Base-by-base conservation (phyloP, 1,284 basidiomycete species). In the Coniophora puteana region DNA sequence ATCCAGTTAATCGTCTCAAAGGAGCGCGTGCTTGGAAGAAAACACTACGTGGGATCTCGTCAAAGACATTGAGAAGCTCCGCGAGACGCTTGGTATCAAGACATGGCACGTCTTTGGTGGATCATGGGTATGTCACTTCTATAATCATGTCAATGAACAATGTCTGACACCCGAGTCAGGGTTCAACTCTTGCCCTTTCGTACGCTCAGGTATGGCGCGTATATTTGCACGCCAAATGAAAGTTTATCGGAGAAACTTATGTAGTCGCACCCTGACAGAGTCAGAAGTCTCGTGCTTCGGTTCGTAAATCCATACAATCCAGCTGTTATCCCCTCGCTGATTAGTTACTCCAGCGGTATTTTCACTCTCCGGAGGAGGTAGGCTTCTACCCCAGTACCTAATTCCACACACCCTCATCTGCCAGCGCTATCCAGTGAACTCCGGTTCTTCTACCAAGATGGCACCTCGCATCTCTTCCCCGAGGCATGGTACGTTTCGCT, bases 1-100 rank as follows among this genome's bases (percentile, higher is more conserved):
- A 28, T 36, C 38, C 17, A 40, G 44, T 54, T 59, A 38, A 56
- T 45, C 22, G 21, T 16, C 34, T 26, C 47, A 10, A 49, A 89
- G 85, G 58, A 74, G 66, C 33, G 90, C 91, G 8, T 86, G 70
- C 26, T 64, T 89, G 1, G 82, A 88, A 50, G 83, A 93, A 47
- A 97, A 97, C 63, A 96, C 91, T 3, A 97, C 93, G 1, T 95
- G 91, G 92, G 86, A 94, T 58, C 78, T 97, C 22, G 91, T 98
- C 14, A 83, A 78, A 47, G 94, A 97, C 57, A 83, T 93, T 11
- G 93, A 97, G 61, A 81, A 69, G 53, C 67, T 97, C 20, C 76
- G 93, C 38, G 70, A 82, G 52, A 75, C 85, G 47, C 72, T 95
- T 3, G 64, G 63, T 23, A 72, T 90, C 41, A 80, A 89, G n/a